Base-by-base conservation (phyloP, 495 filamentous ascomycete species). In the Thozetella sp. region DNA sequence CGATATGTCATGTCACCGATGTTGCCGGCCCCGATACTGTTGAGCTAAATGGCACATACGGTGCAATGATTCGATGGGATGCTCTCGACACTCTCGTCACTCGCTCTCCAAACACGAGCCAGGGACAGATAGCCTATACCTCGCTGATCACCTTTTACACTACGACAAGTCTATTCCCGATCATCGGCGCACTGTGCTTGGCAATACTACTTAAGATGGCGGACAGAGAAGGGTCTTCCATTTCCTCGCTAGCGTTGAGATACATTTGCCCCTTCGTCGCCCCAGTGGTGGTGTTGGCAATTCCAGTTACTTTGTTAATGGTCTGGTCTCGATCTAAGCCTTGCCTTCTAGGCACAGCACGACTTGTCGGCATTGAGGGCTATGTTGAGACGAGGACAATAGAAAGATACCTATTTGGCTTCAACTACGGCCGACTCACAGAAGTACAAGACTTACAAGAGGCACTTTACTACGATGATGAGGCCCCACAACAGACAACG, bases 311-410 rank as follows among this genome's bases (percentile, higher is more conserved):
- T n/a, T 58, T 58, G n/a, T 56, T 65, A 2, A 53, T 55, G 3
- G 24, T 57, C 15, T 52, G 63, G 54, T 17, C 19, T 1, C 48
- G 34, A 25, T 1, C 23, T 24, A 60, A 9, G 61, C 61, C 26
- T 46, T 19, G 25, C 27, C 59, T 23, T 63, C 56, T 1, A 53
- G 58, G 20, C 56, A 62, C 10, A 57, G 58, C 58, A 20, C 43
- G 23, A 45, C 27, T 71, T 22, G 56, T 73, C 22, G 70, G 68
- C 2, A 51, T 73, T 22, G 68, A 71, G 56, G 70, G 70, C 13
- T 59, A 61, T 24, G 51, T 65, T 6, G 43, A 60, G 13, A 12
- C 67, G 22, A 58, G 30, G 2, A 53, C 55, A 9, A 53, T 73
- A 1, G 70, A 73, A 52, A 17, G 34, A 1, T 15, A 34, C 12